phyloP scores from a whole-genome alignment of 768 basidiomycete genomes.

The Hericium rajendrae region DNA sequence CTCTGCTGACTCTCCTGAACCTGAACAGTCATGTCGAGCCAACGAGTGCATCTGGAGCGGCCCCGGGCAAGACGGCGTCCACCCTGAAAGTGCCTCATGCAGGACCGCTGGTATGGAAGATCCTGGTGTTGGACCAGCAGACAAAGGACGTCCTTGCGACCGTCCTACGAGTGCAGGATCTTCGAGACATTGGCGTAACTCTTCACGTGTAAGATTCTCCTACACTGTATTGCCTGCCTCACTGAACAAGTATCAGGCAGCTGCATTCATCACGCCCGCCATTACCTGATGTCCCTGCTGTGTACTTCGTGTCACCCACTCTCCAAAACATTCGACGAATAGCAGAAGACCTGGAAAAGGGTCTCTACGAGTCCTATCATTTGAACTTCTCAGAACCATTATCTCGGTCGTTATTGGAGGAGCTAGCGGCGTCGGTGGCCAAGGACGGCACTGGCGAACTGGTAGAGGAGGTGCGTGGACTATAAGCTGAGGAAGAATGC shows the following conservation, averaged over 20 bases:
- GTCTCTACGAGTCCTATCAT: conserved; percentile 87
- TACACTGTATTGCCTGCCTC: too few species aligned
- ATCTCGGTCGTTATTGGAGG: conserved; percentile 81
- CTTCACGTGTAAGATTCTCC: conserved; percentile 75
- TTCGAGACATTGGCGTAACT: conserved; percentile 94
- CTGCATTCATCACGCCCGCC: conserved; percentile 83
- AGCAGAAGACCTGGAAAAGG: conserved; percentile 85
- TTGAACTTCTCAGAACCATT: conserved; percentile 93
- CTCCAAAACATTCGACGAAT: conserved; percentile 80
- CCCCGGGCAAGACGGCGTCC: conserved; percentile 27
- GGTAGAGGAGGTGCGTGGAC: conserved; percentile 55
- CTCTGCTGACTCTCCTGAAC: conserved; percentile 79
- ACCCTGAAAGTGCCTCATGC: conserved; percentile 41
- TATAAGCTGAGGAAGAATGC: conserved; percentile 3
- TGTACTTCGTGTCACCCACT: conserved; percentile 94
- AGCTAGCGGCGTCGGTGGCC: conserved; percentile 84
- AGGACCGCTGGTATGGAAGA: conserved; percentile 89
- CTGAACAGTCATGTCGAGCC: conserved; percentile 58
- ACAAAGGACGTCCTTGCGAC: conserved; percentile 97
- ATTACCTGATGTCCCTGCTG: conserved; percentile 88
- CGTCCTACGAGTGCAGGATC: conserved; percentile 88
- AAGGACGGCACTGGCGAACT: conserved; percentile 74
- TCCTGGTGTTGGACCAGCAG: conserved; percentile 87
- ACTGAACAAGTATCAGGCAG: conserved; percentile 44
- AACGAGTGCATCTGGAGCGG: conserved; percentile 18